Evolutionary conservation across 345 rosid species (phyloP), one percentile per base, ranked within the genome.

Genomic region (Chamaenerion angustifolium): DNA sequence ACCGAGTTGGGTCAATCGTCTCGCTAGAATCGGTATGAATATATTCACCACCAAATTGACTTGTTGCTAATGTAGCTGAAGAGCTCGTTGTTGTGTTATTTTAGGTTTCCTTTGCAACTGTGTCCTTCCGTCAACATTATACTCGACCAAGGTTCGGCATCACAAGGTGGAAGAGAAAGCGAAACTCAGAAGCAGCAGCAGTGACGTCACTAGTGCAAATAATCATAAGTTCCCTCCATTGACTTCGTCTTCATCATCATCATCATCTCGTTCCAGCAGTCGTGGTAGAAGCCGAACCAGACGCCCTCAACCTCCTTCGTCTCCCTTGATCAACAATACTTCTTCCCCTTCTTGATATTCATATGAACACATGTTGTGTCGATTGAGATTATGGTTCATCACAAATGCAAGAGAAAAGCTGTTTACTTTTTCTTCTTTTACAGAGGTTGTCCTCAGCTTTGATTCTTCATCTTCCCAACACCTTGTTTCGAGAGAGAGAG

Each of bases 1-100:
- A 48, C 96, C 99, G 7, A 82, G 71, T 43, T 88, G 96, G 99
- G 88, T 93, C 60, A 93, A 93, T 60, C 94, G 96, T 0, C 94
- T 93, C 16, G 96, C 99, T 2, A 67, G 90, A 81, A 88, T 92
- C 13, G 98, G 98, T 87, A 72, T 66, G n/a, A n/a, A n/a, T n/a
- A n/a, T n/a, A n/a, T n/a, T n/a, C n/a, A n/a, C n/a, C n/a, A n/a
- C n/a, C n/a, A n/a, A n/a, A n/a, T n/a, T n/a, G n/a, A n/a, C n/a
- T n/a, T n/a, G n/a, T n/a, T n/a, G n/a, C n/a, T n/a, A n/a, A n/a
- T n/a, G n/a, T n/a, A n/a, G n/a, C n/a, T n/a, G n/a, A n/a, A n/a
- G n/a, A n/a, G n/a, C n/a, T n/a, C n/a, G n/a, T n/a, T n/a, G n/a
- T n/a, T n/a, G n/a, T n/a, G n/a, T n/a, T n/a, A n/a, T n/a, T n/a